Percentiles rank a stretch among this genome's conserved stretches.
These are phyloP conservation scores for Salvia sclarea DNA, from an alignment of 305 asterid genomes.

Conservation along the genomic window DNA sequence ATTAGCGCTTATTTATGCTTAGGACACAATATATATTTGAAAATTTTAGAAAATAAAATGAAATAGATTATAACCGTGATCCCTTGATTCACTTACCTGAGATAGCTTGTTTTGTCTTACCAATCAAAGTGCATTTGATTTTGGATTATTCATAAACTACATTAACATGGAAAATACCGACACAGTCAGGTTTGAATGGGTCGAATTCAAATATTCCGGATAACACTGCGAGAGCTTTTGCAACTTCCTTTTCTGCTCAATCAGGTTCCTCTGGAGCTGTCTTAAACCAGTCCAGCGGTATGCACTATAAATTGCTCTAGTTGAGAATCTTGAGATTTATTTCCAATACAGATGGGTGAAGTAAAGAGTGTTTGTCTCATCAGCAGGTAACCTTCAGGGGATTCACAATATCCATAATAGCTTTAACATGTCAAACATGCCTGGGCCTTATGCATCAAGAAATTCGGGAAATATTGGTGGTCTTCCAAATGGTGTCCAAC, in stretches of 20 bases:
- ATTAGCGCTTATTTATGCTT: conserved; percentile 11
- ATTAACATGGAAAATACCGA: conserved; percentile 29
- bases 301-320: conserved; percentile 25
- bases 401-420: conserved; percentile 72
- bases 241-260: conserved; percentile 65
- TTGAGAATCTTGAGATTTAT: conserved; percentile 25
- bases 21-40: conserved; percentile 20
- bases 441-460: conserved; percentile 70
- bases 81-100: conserved; percentile 1
- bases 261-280: conserved; percentile 71
- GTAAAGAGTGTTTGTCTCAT: conserved; percentile 19
- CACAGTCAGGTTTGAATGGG: conserved; percentile 69
- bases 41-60: background rate
- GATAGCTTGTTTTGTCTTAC: background rate
- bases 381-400: conserved; percentile 63
- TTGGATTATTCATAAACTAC: conserved; percentile 16
- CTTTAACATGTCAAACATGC: conserved; percentile 69
- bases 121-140: background rate
- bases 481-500: conserved; percentile 74
- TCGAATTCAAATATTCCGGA: conserved; percentile 73
- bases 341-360: conserved; percentile 4
- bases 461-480: conserved; percentile 61
- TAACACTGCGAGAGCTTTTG: conserved; percentile 59
- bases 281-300: conserved; percentile 68
- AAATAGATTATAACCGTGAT: conserved; percentile 1